Percentiles rank a stretch among this genome's conserved stretches.
Conservation (phyloP, 2,329 filamentous ascomycete species). For the Zymoseptoria crescenta region DNA sequence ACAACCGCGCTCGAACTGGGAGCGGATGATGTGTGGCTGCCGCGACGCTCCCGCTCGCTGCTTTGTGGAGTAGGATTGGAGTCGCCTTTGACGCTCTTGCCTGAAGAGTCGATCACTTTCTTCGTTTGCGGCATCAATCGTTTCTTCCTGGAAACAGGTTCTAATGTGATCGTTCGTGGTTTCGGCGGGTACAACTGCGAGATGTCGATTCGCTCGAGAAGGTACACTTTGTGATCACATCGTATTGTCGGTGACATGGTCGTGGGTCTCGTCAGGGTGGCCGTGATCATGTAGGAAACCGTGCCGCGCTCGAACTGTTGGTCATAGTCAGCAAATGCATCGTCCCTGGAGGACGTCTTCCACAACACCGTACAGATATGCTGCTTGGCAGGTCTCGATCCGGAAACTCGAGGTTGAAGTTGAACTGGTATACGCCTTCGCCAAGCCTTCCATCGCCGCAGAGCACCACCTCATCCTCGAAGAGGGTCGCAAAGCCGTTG, state of each 20-base stretch:
- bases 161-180: conserved; percentile 74
- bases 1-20: conserved; percentile 24
- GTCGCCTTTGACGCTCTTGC: conserved; percentile 20
- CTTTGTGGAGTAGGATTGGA: conserved; percentile 12
- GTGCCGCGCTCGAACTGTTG: conserved; percentile 89
- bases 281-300: conserved; percentile 83
- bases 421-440: conserved; percentile 69
- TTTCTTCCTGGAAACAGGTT: conserved; percentile 70
- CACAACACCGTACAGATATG: conserved; percentile 64
- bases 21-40: conserved; percentile 22
- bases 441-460: conserved; percentile 71
- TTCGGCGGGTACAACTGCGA: conserved; percentile 66
- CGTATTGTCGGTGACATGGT: conserved; percentile 72
- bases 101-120: conserved; percentile 20
- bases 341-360: conserved; percentile 30
- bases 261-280: conserved; percentile 81
- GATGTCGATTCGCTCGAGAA: conserved; percentile 79
- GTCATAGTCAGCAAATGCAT: conserved; percentile 10
- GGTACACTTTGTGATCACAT: conserved; percentile 71
- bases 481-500: conserved; percentile 71
- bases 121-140: conserved; percentile 47
- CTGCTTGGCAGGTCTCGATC: conserved; percentile 71
- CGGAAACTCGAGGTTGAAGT: conserved; percentile 66
- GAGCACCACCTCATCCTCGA: conserved; percentile 72
- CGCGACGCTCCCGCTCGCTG: conserved; percentile 17